A percentile compares a stretch with the other conserved stretches of the same genome.
These are phyloP conservation scores for Saccharomyces eubayanus DNA, from an alignment of 805 yeast genomes.

Conservation along the genomic window DNA sequence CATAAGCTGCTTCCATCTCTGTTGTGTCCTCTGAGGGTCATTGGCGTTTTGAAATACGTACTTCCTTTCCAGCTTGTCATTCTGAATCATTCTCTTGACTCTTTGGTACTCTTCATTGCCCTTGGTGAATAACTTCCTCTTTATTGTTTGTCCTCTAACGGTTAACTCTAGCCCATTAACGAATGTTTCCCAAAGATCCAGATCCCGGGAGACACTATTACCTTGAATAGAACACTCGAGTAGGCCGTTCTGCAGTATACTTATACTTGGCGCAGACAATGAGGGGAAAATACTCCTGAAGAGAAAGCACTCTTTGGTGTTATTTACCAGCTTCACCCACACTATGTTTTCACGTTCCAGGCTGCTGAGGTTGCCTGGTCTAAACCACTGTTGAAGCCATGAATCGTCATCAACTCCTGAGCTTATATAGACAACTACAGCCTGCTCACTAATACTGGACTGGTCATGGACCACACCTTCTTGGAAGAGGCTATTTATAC, in stretches of 20 bases:
- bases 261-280: background rate
- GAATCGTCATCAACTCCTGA: conserved; percentile 20
- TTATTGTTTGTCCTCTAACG: background rate
- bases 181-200: background rate
- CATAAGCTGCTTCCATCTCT: background rate
- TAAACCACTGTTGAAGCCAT: conserved; percentile 19
- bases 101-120: conserved; percentile 15
- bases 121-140: background rate
- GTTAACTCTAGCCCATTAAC: background rate
- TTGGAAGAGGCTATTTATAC: conserved; percentile 4
- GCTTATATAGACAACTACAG: conserved; percentile 35
- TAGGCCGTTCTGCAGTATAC: background rate
- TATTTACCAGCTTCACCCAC: background rate
- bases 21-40: background rate
- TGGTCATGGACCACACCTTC: conserved; percentile 33
- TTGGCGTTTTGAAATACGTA: background rate
- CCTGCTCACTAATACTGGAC: conserved; percentile 32
- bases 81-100: conserved; percentile 2
- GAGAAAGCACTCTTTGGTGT: background rate
- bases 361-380: conserved; percentile 5
- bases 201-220: background rate
- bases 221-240: background rate
- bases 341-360: background rate
- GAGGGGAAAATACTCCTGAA: background rate
- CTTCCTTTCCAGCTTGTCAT: conserved; percentile 4